A percentile compares a stretch with the other conserved stretches of the same genome.
phyloP scores from a whole-genome alignment of 179 eudicot genomes.

The Actinidia polygama region DNA sequence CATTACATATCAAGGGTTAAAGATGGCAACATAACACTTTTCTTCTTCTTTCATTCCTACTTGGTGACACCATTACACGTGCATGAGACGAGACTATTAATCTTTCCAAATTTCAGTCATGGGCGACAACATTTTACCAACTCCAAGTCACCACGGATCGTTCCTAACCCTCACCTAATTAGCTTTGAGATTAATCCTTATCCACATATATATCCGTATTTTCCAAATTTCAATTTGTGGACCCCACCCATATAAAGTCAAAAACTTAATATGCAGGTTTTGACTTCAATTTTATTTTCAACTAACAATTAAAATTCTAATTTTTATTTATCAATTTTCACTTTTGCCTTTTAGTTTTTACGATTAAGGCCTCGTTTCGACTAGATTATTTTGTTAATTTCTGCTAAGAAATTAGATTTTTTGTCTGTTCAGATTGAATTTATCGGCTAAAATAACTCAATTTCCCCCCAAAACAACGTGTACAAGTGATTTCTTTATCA shows the following conservation, averaged over 20 bases:
- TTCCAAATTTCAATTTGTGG: neutral
- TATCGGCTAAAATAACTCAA: too few species aligned
- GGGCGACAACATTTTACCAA: neutral
- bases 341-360: too few species aligned
- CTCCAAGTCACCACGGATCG: neutral
- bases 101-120: neutral
- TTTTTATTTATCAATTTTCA: too few species aligned
- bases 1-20: neutral
- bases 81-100: neutral
- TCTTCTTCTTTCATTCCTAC: neutral
- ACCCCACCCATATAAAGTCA: neutral
- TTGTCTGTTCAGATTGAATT: too few species aligned
- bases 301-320: too few species aligned
- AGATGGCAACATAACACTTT: neutral
- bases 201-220: neutral
- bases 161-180: neutral
- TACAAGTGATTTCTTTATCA: too few species aligned
- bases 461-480: too few species aligned
- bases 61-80: neutral
- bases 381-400: too few species aligned
- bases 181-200: neutral
- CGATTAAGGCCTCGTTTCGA: too few species aligned
- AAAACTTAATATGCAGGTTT: too few species aligned
- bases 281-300: too few species aligned
- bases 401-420: too few species aligned